These are phyloP conservation scores for Ogataea methanolica DNA, from an alignment of 805 yeast species.

Conservation along the genomic window DNA sequence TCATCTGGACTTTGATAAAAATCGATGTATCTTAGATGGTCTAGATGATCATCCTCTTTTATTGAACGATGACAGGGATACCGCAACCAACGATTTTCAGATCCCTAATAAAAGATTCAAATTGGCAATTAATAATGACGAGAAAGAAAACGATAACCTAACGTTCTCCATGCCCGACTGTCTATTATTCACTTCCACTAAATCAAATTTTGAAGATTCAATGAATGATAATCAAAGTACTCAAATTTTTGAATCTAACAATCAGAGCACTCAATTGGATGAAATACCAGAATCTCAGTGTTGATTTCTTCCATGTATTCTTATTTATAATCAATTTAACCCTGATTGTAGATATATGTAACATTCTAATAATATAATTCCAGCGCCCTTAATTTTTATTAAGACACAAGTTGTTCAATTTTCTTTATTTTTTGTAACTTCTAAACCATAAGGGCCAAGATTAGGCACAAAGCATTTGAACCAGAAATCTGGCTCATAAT, in stretches of 20 bases:
- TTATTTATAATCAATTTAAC: too few relatives aligned
- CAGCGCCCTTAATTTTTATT: too few relatives aligned
- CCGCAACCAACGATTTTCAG: not conserved
- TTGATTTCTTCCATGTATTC: slow-evolving; percentile 1
- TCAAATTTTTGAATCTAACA: not conserved
- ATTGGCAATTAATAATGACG: not conserved
- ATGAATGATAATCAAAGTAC: not conserved
- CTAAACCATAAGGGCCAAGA: too few relatives aligned
- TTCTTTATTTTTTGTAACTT: too few relatives aligned
- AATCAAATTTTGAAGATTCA: too few relatives aligned
- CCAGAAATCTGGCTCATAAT: too few relatives aligned
- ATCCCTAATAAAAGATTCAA: not conserved
- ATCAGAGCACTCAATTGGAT: not conserved
- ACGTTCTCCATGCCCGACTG: too few relatives aligned
- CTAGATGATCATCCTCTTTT: not conserved
- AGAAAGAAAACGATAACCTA: not conserved
- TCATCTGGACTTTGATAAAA: not conserved
- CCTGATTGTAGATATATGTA: too few relatives aligned
- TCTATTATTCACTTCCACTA: too few relatives aligned
- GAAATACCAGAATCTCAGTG: slow-evolving; percentile 12
- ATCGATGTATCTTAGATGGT: not conserved
- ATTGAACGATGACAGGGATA: not conserved
- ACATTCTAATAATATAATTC: too few relatives aligned
- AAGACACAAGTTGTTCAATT: too few relatives aligned
- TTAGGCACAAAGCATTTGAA: too few relatives aligned